Base-by-base conservation (phyloP, 805 yeast genomes). In the Cyberlindnera misumaiensis region DNA sequence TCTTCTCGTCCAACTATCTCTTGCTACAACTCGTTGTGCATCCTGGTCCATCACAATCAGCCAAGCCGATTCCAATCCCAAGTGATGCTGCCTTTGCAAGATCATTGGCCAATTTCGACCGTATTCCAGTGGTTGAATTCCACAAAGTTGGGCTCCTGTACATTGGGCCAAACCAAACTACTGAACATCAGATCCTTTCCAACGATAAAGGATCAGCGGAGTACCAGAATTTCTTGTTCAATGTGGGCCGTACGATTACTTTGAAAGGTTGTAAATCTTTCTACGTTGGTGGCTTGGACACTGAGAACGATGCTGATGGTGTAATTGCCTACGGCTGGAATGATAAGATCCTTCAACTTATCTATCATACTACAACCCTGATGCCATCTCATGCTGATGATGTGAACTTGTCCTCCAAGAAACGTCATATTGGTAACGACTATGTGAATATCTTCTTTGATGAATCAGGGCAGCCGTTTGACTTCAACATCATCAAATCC, bases 371-470 rank as follows among this genome's bases (percentile, higher is more conserved):
- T 9, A 79, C 88, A 3, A 84, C 95, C 0, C 59, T 87, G 71
- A 87, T 87, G 95, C 87, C 89, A 3, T 65, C 69, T 35, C 48
- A 38, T 16, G 58, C 51, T 3, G 82, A 80, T 46, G 53, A 57
- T 17, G 35, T 40, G 4, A 51, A 53, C 13, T 64, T 59, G 22
- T 70, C 78, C 12, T 54, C 70, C 56, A 87, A 86, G 60, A 87
- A 87, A 59, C 64, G 88, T 39, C 96, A 87, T 55, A 82, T 87
- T 45, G 96, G 96, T 7, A 87, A 87, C 61, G 74, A 86, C 54
- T 80, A 77, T 56, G 93, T 87, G 40, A 83, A 81, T 52, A 75
- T 87, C 17, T 87, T 72, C 55, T 88, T 79, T 64, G 85, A 87
- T 52, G 95, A 87, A 49, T 76, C 87, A 3, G 77, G 78, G 0